A percentile compares a stretch with the other conserved stretches of the same genome.
phyloP scores from a whole-genome alignment of 805 yeast species.

The Wickerhamomyces kurtzmanii region DNA sequence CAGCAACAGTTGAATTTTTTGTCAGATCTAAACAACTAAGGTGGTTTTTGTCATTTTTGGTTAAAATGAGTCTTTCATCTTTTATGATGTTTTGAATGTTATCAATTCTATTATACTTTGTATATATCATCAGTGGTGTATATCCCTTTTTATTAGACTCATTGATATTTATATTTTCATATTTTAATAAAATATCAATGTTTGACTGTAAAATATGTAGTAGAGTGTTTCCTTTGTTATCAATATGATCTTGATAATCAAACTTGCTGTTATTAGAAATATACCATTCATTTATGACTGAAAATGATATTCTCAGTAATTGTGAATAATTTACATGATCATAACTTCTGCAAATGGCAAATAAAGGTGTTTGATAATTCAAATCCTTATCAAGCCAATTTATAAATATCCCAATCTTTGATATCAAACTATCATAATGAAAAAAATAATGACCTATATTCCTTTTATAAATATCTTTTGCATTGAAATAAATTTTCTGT shows the following conservation, averaged over 20 bases:
- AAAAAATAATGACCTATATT: slow-evolving; percentile 68
- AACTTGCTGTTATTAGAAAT: slow-evolving; percentile 18
- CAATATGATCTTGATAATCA: slow-evolving; percentile 55
- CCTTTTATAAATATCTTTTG: slow-evolving; percentile 42
- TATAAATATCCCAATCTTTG: slow-evolving; percentile 43
- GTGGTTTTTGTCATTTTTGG: slow-evolving; percentile 15
- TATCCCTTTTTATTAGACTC: slow-evolving; percentile 44
- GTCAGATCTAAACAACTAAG: slow-evolving; percentile 37
- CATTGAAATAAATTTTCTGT: slow-evolving; percentile 35
- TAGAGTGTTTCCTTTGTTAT: slow-evolving; percentile 63
- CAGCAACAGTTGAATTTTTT: slow-evolving; percentile 24
- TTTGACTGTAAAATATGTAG: slow-evolving; percentile 59
- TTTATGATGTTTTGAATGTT: slow-evolving; percentile 43
- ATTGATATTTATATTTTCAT: slow-evolving; percentile 41
- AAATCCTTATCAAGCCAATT: slow-evolving; percentile 64
- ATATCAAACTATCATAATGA: slow-evolving; percentile 42
- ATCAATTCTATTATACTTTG: slow-evolving; percentile 56
- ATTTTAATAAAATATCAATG: slow-evolving; percentile 28
- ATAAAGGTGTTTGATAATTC: slow-evolving; percentile 69
- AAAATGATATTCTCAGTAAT: slow-evolving; percentile 36
- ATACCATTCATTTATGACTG: slow-evolving; percentile 34
- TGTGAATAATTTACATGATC: slow-evolving; percentile 57
- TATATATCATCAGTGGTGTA: slow-evolving; percentile 65
- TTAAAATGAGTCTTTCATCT: slow-evolving; percentile 38
- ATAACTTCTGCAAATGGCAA: slow-evolving; percentile 68